These are phyloP conservation scores for Mucor saturninus DNA, from an alignment of 371 early-diverging fungal genomes.

Conservation along the genomic window DNA sequence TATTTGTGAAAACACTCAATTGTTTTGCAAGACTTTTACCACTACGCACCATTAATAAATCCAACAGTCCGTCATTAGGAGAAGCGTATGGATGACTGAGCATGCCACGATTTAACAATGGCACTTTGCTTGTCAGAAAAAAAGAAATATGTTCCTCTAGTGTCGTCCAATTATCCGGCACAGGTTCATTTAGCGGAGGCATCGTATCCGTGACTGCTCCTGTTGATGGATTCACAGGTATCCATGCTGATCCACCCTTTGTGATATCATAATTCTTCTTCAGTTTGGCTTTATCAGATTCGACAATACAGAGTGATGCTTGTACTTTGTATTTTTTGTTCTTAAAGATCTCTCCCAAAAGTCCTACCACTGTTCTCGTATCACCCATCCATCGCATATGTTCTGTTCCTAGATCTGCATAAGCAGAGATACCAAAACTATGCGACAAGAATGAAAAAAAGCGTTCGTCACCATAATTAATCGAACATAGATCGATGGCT, in stretches of 20 bases:
- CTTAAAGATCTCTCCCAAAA: slow-evolving; percentile 53
- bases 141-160: slow-evolving; percentile 51
- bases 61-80: slow-evolving; percentile 63
- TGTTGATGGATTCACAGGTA: background rate
- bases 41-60: slow-evolving; percentile 55
- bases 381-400: slow-evolving; percentile 68
- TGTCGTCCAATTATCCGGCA: slow-evolving; percentile 54
- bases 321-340: slow-evolving; percentile 49
- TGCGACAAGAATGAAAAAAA: slow-evolving; percentile 64
- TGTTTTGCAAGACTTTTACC: slow-evolving; percentile 27
- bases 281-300: slow-evolving; percentile 48
- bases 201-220: slow-evolving; percentile 26
- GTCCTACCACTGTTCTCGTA: slow-evolving; percentile 49
- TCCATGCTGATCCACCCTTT: background rate
- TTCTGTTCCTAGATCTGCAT: slow-evolving; percentile 64
- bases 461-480: slow-evolving; percentile 51
- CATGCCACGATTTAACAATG: slow-evolving; percentile 58
- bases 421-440: slow-evolving; percentile 63
- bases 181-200: slow-evolving; percentile 39
- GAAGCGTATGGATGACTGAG: slow-evolving; percentile 58
- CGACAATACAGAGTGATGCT: slow-evolving; percentile 50
- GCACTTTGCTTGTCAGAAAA: slow-evolving; percentile 58
- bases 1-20: slow-evolving; percentile 46
- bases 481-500: slow-evolving; percentile 58
- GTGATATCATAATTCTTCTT: slow-evolving; percentile 18